phyloP scores from a whole-genome alignment of 1,139 yeast species.

The Tardiomyces blankii region DNA sequence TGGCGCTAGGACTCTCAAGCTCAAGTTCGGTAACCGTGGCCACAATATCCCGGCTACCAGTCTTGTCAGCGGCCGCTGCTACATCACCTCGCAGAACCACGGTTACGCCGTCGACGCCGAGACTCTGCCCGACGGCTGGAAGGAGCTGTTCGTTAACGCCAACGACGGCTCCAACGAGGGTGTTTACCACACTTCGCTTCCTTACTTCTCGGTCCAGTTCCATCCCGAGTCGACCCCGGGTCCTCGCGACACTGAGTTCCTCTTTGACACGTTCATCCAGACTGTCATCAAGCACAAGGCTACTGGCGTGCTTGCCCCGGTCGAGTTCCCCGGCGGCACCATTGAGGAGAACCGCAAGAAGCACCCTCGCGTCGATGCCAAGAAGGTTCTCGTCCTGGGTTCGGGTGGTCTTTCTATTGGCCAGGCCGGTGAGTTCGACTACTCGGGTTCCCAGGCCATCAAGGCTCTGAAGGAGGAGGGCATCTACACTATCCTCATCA shows the following conservation, averaged over 20 bases:
- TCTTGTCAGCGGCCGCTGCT: slow-evolving; percentile 87
- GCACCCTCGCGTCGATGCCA: slow-evolving; percentile 60
- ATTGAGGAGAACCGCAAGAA: slow-evolving; percentile 45
- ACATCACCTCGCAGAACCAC: slow-evolving; percentile 97
- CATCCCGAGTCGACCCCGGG: slow-evolving; percentile 99
- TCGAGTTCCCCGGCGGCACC: slow-evolving; percentile 85
- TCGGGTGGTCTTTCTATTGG: slow-evolving; percentile 99
- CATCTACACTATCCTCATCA: slow-evolving; percentile 85
- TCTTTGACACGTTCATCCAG: slow-evolving; percentile 86
- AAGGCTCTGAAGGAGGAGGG: slow-evolving; percentile 94
- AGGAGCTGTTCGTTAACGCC: slow-evolving; percentile 88
- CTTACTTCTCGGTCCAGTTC: slow-evolving; percentile 97
- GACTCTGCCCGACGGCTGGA: slow-evolving; percentile 70
- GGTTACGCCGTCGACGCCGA: slow-evolving; percentile 91
- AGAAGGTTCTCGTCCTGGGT: slow-evolving; percentile 92
- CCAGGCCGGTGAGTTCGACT: slow-evolving; percentile 99
- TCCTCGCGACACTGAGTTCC: slow-evolving; percentile 96
- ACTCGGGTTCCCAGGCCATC: slow-evolving; percentile 81
- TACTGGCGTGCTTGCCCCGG: slow-evolving; percentile 53
- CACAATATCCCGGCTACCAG: slow-evolving; percentile 98
- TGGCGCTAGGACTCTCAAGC: slow-evolving; percentile 84
- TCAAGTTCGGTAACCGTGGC: slow-evolving; percentile 99
- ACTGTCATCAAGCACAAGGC: slow-evolving; percentile 58
- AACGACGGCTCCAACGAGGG: slow-evolving; percentile 99
- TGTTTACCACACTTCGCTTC: slow-evolving; percentile 79